A percentile compares a stretch with the other conserved stretches of the same genome.
Evolutionary conservation across 1,284 basidiomycete genomes (phyloP).

Genomic region (Cryptococcus sp.): DNA sequence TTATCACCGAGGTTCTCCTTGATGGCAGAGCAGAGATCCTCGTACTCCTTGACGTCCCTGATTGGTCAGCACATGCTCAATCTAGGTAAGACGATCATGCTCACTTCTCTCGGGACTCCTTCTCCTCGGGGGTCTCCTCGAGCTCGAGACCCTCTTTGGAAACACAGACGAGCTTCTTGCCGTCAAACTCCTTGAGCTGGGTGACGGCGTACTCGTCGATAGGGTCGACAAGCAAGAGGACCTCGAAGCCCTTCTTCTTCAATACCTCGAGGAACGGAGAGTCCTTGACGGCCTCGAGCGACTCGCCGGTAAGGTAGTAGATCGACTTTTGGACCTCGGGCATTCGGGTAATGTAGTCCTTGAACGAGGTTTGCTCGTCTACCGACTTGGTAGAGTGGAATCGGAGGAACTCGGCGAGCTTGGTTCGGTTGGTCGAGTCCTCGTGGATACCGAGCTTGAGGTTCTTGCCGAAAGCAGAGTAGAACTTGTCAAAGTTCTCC

Average conservation of each 20-base stretch:
- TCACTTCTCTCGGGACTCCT: conserved; percentile 83
- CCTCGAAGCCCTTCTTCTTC: conserved; percentile 99
- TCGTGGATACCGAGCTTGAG: conserved; percentile 99
- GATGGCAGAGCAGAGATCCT: conserved; percentile 87
- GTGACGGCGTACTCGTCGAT: conserved; percentile 97
- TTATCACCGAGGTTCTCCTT: conserved; percentile 99
- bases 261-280: conserved; percentile 99
- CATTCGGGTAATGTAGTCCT: conserved; percentile 99
- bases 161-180: conserved; percentile 96
- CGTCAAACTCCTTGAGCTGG: conserved; percentile 98
- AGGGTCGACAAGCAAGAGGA: conserved; percentile 94
- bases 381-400: conserved; percentile 95
- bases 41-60: conserved; percentile 76
- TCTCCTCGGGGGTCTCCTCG: conserved; percentile 98
- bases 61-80: no score
- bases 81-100: no score
- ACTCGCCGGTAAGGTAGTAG: conserved; percentile 99
- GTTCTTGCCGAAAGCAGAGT: conserved; percentile 90
- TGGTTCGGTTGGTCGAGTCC: conserved; percentile 97
- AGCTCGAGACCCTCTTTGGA: conserved; percentile 99
- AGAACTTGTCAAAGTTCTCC: conserved; percentile 98
- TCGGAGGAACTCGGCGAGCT: conserved; percentile 98
- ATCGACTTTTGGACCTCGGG: conserved; percentile 98
- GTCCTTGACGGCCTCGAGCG: conserved; percentile 81
- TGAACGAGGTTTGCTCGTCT: conserved; percentile 91